phyloP scores from a whole-genome alignment of 768 basidiomycete species.

The Auriscalpium vulgare region DNA sequence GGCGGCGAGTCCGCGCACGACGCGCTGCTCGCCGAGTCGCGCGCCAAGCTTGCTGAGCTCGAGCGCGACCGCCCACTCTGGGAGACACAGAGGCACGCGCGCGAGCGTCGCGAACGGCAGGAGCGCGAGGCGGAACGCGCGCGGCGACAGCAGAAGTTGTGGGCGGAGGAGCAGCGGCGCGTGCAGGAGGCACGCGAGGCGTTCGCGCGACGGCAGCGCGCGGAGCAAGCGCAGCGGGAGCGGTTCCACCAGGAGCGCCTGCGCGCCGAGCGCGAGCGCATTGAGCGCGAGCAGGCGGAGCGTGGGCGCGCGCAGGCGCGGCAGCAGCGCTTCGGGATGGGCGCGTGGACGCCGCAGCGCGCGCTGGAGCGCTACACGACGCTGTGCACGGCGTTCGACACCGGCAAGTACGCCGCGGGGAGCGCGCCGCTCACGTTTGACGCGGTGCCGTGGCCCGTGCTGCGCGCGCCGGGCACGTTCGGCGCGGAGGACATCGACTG shows the following conservation, averaged over 20 bases:
- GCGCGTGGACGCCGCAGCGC: conserved; percentile 54
- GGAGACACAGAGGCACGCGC: conserved; percentile 41
- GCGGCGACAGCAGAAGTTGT: conserved; percentile 13
- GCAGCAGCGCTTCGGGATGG: conserved; percentile 43
- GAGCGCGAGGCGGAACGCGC: conserved; percentile 22
- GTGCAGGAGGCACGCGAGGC: conserved; percentile 19
- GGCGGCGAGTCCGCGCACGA: conserved; percentile 21
- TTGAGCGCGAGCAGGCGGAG: conserved; percentile 26
- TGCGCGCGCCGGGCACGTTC: conserved; percentile 43
- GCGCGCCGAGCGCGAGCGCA: conserved; percentile 18
- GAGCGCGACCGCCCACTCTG: conserved; percentile 56
- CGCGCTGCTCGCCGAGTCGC: conserved; percentile 50
- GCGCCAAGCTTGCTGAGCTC: conserved; percentile 59
- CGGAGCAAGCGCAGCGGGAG: conserved; percentile 7
- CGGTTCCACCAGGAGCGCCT: too few relatives aligned
- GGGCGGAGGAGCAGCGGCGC: conserved; percentile 25
- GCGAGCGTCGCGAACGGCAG: conserved; percentile 15
- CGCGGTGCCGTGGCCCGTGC: conserved; percentile 70
- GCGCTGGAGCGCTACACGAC: conserved; percentile 65
- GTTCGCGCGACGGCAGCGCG: conserved; percentile 15
- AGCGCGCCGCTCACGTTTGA: conserved; percentile 49
- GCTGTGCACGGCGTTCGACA: conserved; percentile 57
- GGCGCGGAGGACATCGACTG: conserved; percentile 63
- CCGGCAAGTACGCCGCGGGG: conserved; percentile 39
- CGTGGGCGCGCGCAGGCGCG: conserved; percentile 38